Evolutionary conservation across 257 asterid genomes (phyloP).

Genomic region (Solanum tacnaense): DNA sequence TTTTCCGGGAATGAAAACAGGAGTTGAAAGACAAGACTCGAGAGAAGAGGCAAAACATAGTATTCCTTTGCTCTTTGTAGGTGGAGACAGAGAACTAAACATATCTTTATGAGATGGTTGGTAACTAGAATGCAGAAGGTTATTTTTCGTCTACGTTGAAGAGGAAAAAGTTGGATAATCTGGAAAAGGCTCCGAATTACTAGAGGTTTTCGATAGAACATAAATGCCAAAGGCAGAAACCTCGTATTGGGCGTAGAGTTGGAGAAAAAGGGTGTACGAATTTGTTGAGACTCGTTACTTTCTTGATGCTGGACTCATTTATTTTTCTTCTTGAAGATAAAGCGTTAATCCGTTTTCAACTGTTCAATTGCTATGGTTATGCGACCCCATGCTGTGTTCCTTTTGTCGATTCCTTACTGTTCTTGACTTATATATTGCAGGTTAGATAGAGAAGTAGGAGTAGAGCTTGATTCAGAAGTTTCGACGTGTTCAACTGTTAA

Average conservation of each 20-base stretch:
- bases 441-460: conserved; percentile 22
- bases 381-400: neutral
- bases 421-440: neutral
- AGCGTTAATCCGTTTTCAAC: neutral
- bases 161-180: neutral
- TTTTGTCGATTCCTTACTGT: neutral
- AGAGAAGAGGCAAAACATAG: neutral
- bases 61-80: neutral
- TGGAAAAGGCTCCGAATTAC: neutral
- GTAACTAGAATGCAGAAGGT: neutral
- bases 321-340: neutral
- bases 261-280: neutral
- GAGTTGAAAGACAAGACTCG: neutral
- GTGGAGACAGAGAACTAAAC: neutral
- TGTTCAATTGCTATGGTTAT: neutral
- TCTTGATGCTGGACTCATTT: neutral
- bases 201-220: neutral
- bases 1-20: neutral
- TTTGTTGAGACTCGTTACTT: neutral
- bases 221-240: neutral
- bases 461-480: conserved; percentile 4
- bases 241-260: neutral
- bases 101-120: neutral
- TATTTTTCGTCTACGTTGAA: neutral
- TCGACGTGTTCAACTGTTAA: conserved; percentile 8